phyloP scores from a whole-genome alignment of 2,329 filamentous ascomycete species.

The Colletotrichum sp. region DNA sequence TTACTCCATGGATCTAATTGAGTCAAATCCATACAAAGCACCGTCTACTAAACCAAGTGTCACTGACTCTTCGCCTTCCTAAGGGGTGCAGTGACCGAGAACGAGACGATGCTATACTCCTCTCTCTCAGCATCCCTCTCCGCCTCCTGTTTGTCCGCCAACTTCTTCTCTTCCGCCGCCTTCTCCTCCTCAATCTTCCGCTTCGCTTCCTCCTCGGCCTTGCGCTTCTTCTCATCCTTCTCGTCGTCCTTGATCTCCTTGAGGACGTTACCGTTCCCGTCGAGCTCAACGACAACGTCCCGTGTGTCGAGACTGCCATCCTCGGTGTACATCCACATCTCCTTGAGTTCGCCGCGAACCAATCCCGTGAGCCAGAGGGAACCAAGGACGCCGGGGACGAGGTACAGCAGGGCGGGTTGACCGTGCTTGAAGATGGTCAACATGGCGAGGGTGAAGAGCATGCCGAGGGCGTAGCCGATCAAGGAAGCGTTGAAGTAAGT shows the following conservation, averaged over 20 bases:
- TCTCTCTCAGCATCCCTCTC: conserved; percentile 19
- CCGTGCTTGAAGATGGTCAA: conserved; percentile 81
- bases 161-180: conserved; percentile 4
- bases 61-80: conserved; percentile 1
- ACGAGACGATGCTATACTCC: conserved; percentile 11
- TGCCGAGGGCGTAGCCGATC: conserved; percentile 77
- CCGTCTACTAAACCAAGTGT: too few species aligned
- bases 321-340: conserved; percentile 87
- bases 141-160: not conserved
- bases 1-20: too few species aligned
- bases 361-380: conserved; percentile 78
- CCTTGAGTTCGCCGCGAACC: conserved; percentile 70
- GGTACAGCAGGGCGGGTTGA: conserved; percentile 89
- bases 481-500: conserved; percentile 84
- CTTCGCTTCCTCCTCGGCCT: conserved; percentile 31
- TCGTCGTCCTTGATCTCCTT: conserved; percentile 42
- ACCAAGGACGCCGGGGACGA: conserved; percentile 84
- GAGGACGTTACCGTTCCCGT: conserved; percentile 50
- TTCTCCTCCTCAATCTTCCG: not conserved
- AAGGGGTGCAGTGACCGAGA: conserved; percentile 14
- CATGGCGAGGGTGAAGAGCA: conserved; percentile 77
- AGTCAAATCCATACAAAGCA: too few species aligned
- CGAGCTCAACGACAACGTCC: conserved; percentile 62
- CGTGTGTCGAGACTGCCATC: conserved; percentile 61
- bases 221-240: conserved; percentile 40